Evolutionary conservation across 257 asterid genomes (phyloP), one percentile per base, ranked within the genome.

Genomic region (Rubia yunnanensis): DNA sequence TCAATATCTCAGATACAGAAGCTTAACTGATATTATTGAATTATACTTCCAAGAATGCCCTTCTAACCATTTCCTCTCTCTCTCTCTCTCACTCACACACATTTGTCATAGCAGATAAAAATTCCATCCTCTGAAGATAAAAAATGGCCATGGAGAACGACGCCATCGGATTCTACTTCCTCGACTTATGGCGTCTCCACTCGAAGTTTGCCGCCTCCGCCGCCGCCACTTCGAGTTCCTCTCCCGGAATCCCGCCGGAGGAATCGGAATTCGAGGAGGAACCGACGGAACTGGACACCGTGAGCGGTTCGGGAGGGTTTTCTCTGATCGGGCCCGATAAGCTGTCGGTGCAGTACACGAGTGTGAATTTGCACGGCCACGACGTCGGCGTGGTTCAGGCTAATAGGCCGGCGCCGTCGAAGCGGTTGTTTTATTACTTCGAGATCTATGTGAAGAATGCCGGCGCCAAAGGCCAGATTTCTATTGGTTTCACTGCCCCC

Each of bases 331-430:
- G 96, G 1, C 76, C 84, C 24, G 96, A 88, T 67, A 94, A 94
- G 80, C 83, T 94, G 6, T 88, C 99, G 27, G 83, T 94, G 30
- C 69, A 73, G 41, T 90, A 90, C 55, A 84, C 95, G 5, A 82
- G 3, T 64, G 85, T 70, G 28, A 67, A 85, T 72, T 70, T 81
- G 76, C 97, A 94, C 75, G 92, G 85, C 7, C 88, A 89, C 72
- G 97, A 94, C 53, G 97, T 94, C 17, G 99, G 99, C 35, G 91
- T 84, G 36, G 99, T 88, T 67, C 91, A 90, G 72, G 95, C 97
- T 52, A 82, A 94, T 80, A 81, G 77, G 36, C 79, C 91, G 18
- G 97, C 97, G 5, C 99, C 99, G 36, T 72, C 75, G 38, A 88
- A 86, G 77, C 73, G 95, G 49, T 70, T 94, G 71, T 67, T 89